phyloP scores from a whole-genome alignment of 495 filamentous ascomycete species.

The Xeromyces bisporus region DNA sequence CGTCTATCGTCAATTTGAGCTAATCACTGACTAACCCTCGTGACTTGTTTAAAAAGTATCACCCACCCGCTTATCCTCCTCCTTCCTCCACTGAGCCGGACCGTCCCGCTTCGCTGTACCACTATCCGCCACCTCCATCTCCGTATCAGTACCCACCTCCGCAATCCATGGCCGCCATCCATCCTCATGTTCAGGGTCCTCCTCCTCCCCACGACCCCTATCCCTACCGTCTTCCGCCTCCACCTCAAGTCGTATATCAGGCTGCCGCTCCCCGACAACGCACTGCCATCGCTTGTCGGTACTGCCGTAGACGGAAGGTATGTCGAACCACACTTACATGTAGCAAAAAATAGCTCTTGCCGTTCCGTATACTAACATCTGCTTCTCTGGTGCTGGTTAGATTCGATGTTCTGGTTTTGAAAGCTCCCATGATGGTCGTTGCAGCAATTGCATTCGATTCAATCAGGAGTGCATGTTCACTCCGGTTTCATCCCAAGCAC shows the following conservation, averaged over 20 bases:
- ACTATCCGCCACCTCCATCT: constrained; percentile 16
- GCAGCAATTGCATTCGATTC: constrained; percentile 65
- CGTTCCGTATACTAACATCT: too few relatives aligned
- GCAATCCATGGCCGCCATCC: constrained; percentile 24
- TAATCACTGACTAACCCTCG: constrained; percentile 4
- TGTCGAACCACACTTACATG: too few relatives aligned
- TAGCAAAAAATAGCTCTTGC: too few relatives aligned
- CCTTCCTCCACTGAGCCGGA: constrained; percentile 19
- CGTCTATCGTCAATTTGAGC: too few relatives aligned
- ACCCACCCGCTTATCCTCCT: constrained; percentile 18
- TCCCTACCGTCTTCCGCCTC: constrained; percentile 24
- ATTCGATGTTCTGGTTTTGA: constrained; percentile 80
- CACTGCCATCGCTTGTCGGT: constrained; percentile 73
- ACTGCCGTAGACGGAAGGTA: constrained; percentile 71
- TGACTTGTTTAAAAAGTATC: constrained; percentile 13
- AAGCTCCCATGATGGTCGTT: constrained; percentile 56
- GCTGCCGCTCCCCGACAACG: constrained; percentile 59
- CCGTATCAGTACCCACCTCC: constrained; percentile 16
- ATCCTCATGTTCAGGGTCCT: constrained; percentile 17
- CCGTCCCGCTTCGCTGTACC: constrained; percentile 5
- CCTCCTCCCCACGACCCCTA: constrained; percentile 31
- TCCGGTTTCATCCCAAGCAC: constrained; percentile 65
- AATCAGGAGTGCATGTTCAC: constrained; percentile 79
- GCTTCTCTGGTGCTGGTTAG: constrained; percentile 21
- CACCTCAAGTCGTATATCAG: constrained; percentile 38